Evolutionary conservation across 352 stramenopile genomes (phyloP).

Genomic region (Phytophthora melonis): DNA sequence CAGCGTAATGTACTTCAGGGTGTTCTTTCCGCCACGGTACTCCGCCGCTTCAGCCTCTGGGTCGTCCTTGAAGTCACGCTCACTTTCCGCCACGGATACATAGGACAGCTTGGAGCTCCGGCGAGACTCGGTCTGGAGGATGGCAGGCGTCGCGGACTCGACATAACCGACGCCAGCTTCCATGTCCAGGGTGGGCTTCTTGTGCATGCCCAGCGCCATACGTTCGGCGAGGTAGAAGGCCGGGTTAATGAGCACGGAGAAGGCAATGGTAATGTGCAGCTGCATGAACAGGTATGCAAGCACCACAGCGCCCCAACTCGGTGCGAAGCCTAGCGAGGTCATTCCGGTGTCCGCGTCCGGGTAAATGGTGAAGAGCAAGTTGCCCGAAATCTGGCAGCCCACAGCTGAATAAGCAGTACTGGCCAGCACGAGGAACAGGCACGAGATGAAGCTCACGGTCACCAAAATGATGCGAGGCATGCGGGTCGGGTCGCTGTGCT

Average conservation of each 20-base stretch:
- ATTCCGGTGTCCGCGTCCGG: conserved; percentile 30
- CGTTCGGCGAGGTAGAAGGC: conserved; percentile 62
- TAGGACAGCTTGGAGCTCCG: conserved; percentile 19
- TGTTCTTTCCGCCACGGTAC: conserved; percentile 47
- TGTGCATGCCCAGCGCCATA: conserved; percentile 62
- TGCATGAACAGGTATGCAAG: conserved; percentile 67
- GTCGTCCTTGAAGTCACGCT: conserved; percentile 19
- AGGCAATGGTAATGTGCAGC: conserved; percentile 66
- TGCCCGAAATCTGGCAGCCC: no score
- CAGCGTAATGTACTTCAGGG: conserved; percentile 49
- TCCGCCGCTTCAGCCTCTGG: conserved; percentile 18
- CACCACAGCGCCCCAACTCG: conserved; percentile 47
- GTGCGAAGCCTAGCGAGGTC: conserved; percentile 48
- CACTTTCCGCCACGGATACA: conserved; percentile 14
- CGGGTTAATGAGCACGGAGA: conserved; percentile 56
- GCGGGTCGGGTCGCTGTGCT: conserved; percentile 55
- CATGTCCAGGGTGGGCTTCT: conserved; percentile 16
- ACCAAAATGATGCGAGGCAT: conserved; percentile 60
- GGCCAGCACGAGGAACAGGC: not conserved
- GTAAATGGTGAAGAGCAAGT: no score
- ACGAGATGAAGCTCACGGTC: conserved; percentile 48
- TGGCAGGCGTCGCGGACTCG: conserved; percentile 23
- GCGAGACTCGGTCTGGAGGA: conserved; percentile 11
- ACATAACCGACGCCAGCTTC: conserved; percentile 31
- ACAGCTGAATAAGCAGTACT: no score